These are phyloP conservation scores for Xanthoceras sorbifolium DNA, from an alignment of 345 rosid species.

Conservation along the genomic window DNA sequence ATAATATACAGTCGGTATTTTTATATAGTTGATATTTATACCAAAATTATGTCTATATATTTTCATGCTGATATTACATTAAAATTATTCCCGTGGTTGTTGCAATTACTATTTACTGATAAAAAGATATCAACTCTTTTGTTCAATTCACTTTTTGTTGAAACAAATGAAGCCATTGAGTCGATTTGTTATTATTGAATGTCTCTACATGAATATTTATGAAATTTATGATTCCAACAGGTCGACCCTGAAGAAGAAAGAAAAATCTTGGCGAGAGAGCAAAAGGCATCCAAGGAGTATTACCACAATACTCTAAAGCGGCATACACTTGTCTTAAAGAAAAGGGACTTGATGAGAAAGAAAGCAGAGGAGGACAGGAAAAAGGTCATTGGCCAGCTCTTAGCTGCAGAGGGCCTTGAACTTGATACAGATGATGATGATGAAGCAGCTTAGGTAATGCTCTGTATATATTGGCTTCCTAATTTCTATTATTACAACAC, in stretches of 20 bases:
- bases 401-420: slow-evolving; percentile 93
- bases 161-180: background rate
- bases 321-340: slow-evolving; percentile 81
- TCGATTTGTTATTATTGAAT: background rate
- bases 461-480: background rate
- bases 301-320: slow-evolving; percentile 66
- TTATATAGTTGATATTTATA: background rate
- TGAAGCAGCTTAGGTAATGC: slow-evolving; percentile 28
- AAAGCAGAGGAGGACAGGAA: slow-evolving; percentile 79
- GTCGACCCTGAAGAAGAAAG: slow-evolving; percentile 92
- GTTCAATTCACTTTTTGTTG: background rate
- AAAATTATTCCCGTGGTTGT: background rate
- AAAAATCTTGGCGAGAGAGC: slow-evolving; percentile 73
- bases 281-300: slow-evolving; percentile 72
- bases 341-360: slow-evolving; percentile 88
- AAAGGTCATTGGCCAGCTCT: slow-evolving; percentile 58
- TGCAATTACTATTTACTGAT: background rate
- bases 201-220: background rate
- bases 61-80: background rate
- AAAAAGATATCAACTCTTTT: background rate
- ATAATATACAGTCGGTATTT: background rate
- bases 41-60: background rate
- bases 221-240: slow-evolving; percentile 37
- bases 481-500: background rate
- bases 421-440: slow-evolving; percentile 77